phyloP scores from a whole-genome alignment of 805 yeast species.

The Komagataella ulmi region DNA sequence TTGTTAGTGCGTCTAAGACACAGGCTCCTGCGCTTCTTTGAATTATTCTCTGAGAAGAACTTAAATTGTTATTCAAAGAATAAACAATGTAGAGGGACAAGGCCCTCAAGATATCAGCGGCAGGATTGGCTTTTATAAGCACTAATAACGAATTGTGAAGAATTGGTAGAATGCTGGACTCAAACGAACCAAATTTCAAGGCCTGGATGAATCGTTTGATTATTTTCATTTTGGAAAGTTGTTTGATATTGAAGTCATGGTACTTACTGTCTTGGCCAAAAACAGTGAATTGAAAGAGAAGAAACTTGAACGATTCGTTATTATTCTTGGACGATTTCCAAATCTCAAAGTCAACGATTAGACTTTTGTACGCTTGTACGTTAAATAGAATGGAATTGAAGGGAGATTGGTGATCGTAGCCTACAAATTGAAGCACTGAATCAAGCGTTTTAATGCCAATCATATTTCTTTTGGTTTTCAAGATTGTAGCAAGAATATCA shows the following conservation, averaged over 20 bases:
- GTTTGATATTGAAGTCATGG: conserved; percentile 33
- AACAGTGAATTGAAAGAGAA: conserved; percentile 45
- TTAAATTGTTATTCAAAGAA: conserved; percentile 19
- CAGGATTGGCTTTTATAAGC: conserved; percentile 31
- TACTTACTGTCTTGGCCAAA: conserved; percentile 41
- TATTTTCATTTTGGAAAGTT: conserved; percentile 36
- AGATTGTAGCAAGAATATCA: conserved; percentile 38
- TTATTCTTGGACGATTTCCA: conserved; percentile 25
- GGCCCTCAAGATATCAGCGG: conserved; percentile 40
- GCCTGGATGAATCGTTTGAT: conserved; percentile 34
- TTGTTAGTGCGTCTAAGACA: conserved; percentile 22
- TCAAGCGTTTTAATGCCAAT: conserved; percentile 32
- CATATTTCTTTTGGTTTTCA: conserved; percentile 29
- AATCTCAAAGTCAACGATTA: conserved; percentile 51
- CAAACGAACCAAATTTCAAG: conserved; percentile 26
- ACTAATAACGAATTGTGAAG: conserved; percentile 24
- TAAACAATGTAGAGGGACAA: conserved; percentile 37
- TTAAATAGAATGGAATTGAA: conserved; percentile 44
- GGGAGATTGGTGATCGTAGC: conserved; percentile 38
- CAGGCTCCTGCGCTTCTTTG: conserved; percentile 5
- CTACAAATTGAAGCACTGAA: conserved; percentile 35
- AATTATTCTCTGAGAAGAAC: background rate
- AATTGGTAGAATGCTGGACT: conserved; percentile 20
- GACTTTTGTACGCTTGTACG: conserved; percentile 37
- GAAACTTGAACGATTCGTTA: conserved; percentile 32